phyloP scores from a whole-genome alignment of 2,329 filamentous ascomycete genomes.

The Rhynchosporium secalis region DNA sequence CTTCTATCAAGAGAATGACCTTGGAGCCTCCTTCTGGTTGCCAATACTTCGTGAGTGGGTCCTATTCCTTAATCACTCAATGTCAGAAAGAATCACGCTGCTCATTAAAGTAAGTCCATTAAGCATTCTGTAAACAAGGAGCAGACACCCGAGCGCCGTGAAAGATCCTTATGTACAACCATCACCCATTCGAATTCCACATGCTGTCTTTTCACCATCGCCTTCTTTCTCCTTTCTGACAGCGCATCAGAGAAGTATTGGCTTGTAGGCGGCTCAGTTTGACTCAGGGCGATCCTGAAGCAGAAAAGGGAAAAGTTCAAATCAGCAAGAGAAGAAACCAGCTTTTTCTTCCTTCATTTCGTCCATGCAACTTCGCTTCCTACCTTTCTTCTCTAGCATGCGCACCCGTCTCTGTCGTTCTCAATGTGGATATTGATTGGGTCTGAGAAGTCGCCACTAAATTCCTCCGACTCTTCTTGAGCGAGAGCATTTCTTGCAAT shows the following conservation, averaged over 20 bases:
- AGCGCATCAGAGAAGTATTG: conserved; percentile 9
- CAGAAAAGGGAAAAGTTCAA: neutral
- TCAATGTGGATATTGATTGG: conserved; percentile 98
- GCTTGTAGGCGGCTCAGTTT: neutral
- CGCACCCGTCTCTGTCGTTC: conserved; percentile 87
- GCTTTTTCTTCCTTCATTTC: neutral
- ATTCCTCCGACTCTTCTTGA: conserved; percentile 97
- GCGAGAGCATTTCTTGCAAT: conserved; percentile 94
- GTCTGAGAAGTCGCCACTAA: conserved; percentile 94
- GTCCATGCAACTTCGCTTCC: neutral
- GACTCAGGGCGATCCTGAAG: conserved; percentile 4
- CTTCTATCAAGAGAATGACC: no score
- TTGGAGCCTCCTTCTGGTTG: no score
- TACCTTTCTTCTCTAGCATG: conserved; percentile 62
- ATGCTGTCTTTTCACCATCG: conserved; percentile 13
- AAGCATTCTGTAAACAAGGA: conserved; percentile 32
- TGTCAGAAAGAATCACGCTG: neutral
- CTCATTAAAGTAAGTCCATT: conserved; percentile 5
- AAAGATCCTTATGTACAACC: conserved; percentile 38
- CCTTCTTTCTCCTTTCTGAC: neutral
- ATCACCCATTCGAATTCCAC: conserved; percentile 7
- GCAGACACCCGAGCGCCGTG: conserved; percentile 38
- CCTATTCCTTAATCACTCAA: neutral
- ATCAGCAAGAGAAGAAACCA: neutral
- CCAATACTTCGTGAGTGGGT: no score